Base-by-base conservation (phyloP, 495 filamentous ascomycete species). In the Penicillium tannophilum region DNA sequence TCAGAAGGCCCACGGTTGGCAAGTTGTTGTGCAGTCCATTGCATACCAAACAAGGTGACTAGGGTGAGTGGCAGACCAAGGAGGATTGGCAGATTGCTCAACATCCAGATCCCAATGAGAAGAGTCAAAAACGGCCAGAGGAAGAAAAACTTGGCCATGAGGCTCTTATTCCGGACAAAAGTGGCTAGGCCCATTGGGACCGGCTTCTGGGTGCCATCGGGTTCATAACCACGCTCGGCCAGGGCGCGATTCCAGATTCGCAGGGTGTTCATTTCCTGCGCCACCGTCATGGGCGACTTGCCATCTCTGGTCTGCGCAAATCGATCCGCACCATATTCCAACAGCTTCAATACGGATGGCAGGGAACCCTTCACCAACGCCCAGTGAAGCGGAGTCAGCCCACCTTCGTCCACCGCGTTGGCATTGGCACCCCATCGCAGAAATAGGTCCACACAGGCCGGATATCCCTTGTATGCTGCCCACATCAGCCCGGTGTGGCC, bases 401-500 rank as follows among this genome's bases (percentile, higher is more conserved):
- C 93, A 57, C 90, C 86, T 63, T 97, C 91, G 67, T 98, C 94
- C 45, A 83, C 86, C 33, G 90, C 88, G 72, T 95, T 91, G 17
- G 96, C 90, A 70, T 92, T 92, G 33, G 94, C 94, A 26, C 94
- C 94, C 93, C 94, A 98, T 58, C 92, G 87, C 55, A 98, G 73
- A 65, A 96, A 94, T 23, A 97, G 74, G 70, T 98, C 95, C 46
- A 98, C 95, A 66, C 89, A 94, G 23, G 86, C 86, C 0, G 92
- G 88, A 69, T 84, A 96, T 19, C 95, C 95, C 69, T 98, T 98
- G 75, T 98, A 98, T 30, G 93, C 93, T 24, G 95, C 90, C 94
- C 94, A 98, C 94, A 98, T 98, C 52, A 98, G 76, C 39, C 86
- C 87, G 1, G 95, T 98, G 73, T 98, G 95, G 11, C 91, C 89